phyloP scores from a whole-genome alignment of 768 basidiomycete species.

The Tylopilus felleus region DNA sequence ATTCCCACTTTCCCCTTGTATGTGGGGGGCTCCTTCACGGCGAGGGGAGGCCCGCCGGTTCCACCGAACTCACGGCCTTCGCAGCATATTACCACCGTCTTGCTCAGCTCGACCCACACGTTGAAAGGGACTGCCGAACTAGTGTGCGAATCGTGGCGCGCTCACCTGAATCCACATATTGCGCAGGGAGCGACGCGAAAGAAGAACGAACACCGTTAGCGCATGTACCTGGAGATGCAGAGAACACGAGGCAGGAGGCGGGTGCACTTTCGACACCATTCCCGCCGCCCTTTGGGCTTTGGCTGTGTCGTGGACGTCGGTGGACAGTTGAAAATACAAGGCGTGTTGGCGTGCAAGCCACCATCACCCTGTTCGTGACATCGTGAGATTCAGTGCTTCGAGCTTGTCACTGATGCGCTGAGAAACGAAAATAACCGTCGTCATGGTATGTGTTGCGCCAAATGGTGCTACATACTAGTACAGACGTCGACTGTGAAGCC shows the following conservation, averaged over 20 bases:
- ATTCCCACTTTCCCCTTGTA: conserved; percentile 6
- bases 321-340: neutral
- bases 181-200: neutral
- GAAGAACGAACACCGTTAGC: neutral
- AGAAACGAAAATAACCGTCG: neutral
- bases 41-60: neutral
- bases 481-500: too few species aligned
- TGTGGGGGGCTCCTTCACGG: neutral
- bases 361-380: too few species aligned
- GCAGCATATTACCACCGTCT: neutral
- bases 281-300: neutral
- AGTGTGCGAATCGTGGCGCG: neutral
- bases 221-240: neutral
- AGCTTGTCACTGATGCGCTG: neutral
- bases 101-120: neutral
- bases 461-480: too few species aligned
- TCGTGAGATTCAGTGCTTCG: too few species aligned
- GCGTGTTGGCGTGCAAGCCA: too few species aligned
- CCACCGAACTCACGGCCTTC: neutral
- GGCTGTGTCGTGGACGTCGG: neutral
- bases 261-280: neutral
- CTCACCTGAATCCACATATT: neutral
- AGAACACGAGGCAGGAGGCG: neutral
- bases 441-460: neutral
- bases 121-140: conserved; percentile 8